Conservation (phyloP, 352 stramenopile species). For the Phytophthora pisi region DNA sequence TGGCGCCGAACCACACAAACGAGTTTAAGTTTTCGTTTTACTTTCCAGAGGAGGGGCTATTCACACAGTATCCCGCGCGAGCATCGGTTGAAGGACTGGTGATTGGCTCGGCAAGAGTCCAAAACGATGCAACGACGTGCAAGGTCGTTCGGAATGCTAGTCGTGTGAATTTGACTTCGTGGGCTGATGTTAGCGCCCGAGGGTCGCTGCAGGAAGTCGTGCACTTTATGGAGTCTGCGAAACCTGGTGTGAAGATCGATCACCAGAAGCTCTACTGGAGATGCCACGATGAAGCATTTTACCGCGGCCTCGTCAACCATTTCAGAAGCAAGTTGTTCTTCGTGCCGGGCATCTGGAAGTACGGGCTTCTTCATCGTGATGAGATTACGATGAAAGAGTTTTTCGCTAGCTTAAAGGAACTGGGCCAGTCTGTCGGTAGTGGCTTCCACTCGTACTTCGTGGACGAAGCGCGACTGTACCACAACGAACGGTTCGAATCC, state of each 20-base stretch:
- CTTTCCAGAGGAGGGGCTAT: conserved; percentile 54
- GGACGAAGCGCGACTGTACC: conserved; percentile 29
- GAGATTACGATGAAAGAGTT: conserved; percentile 41
- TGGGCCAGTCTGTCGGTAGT: conserved; percentile 34
- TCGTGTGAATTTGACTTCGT: conserved; percentile 58
- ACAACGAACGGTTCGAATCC: conserved; percentile 34
- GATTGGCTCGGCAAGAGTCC: conserved; percentile 42
- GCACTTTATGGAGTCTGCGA: conserved; percentile 28
- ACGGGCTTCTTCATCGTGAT: conserved; percentile 55
- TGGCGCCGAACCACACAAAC: conserved; percentile 48
- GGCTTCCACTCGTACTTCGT: conserved; percentile 41
- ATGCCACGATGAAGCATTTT: conserved; percentile 50
- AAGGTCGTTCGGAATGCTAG: conserved; percentile 41
- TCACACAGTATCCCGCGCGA: conserved; percentile 59
- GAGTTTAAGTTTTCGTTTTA: conserved; percentile 61
- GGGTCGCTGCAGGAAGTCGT: conserved; percentile 56
- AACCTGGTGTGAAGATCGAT: conserved; percentile 38
- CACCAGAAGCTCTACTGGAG: conserved; percentile 48
- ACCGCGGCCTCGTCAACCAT: conserved; percentile 33
- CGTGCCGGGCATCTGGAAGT: conserved; percentile 52
- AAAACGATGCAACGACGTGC: conserved; percentile 15
- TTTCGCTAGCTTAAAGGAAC: conserved; percentile 17
- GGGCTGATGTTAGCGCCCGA: conserved; percentile 56
- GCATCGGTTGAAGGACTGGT: conserved; percentile 44
- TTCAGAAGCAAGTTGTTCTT: conserved; percentile 51